Base-by-base conservation (phyloP, 2,329 filamentous ascomycete species). In the Colletotrichum kahawae region DNA sequence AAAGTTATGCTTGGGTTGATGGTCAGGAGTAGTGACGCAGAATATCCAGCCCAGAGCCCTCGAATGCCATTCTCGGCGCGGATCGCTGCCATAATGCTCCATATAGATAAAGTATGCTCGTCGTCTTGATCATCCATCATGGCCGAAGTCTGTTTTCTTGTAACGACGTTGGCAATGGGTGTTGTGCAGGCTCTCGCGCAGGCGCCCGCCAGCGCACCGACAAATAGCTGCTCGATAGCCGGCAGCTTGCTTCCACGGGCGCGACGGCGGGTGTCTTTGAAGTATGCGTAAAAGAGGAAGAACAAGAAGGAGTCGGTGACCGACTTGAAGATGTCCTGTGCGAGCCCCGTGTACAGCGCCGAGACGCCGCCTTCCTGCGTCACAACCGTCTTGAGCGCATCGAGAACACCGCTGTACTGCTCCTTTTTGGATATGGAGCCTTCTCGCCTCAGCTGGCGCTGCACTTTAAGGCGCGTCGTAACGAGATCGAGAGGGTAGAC, bases 11-110 rank as follows among this genome's bases (percentile, higher is more conserved):
- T 93, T 2, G 96, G 95, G 80, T 98, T 98, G 33, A 98, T 87
- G 1, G 95, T 96, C 66, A 98, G 85, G 51, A 98, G 88, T 73
- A 98, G 83, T 27, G 91, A 93, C 3, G 95, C 95, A 24, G 94
- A 95, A 82, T 98, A 98, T 1, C 95, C 95, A 1, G 95, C 93
- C 96, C 95, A 98, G 79, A 98, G 93, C 4, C 95, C 95, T 59
- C 87, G 81, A 12, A 95, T 75, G 0, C 95, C 95, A 78, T 93
- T 94, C 81, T 96, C 93, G 2, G 86, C 80, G 54, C 87, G 85
- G 75, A 97, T 96, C 56, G 90, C 88, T 2, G 86, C 83, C 21
- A 93, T 88, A 34, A 95, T 94, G 66, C 93, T 88, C 33, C 83
- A 79, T 5, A 91, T 87, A 75, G 82, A 88, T 77, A 80, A 82